Evolutionary conservation across 495 filamentous ascomycete species (phyloP), one percentile per base, ranked within the genome.

Genomic region (Penicilliopsis zonata): DNA sequence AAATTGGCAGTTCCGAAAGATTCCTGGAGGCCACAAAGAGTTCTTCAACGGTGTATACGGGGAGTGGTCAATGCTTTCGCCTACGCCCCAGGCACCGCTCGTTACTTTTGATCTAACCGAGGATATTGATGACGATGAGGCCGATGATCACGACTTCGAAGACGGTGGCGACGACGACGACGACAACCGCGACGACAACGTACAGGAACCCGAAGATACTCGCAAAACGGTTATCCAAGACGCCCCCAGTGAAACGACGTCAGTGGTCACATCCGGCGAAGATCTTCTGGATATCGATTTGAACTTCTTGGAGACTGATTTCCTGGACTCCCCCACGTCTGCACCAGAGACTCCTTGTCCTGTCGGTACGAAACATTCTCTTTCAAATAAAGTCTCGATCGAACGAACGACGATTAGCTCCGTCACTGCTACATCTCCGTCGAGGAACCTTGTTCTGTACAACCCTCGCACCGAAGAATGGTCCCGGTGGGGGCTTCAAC

Each of bases 41-140:
- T 49, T 43, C 30, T 18, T 38, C n/a, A n/a, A 28, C 3, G 46
- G 46, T 14, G 32, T 49, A 9, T 15, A 37, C 13, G 21, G 26
- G 9, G 42, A 34, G 4, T 45, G 39, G 20, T 6, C 14, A 13
- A 5, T 9, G 12, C 14, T 28, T 13, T 28, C 26, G 13, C 26
- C 26, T 28, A 5, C 26, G 5, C 7, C 13, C 9, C 5, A 8
- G 5, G 7, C 7, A 5, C 21, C 21, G 6, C 21, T 10, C 6
- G 21, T 6, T 6, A 23, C 21, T 23, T 10, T 23, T 6, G 21
- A 23, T 23, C 10, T 23, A 6, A 23, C 21, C 10, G 21, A 10
- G 6, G 6, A 23, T 6, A 6, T 23, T 23, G 21, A 23, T 23
- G 21, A 10, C 6, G 10, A 6, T 6, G 21, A 23, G 10, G 10